Percentiles rank a stretch among this genome's conserved stretches.
phyloP scores from a whole-genome alignment of 768 basidiomycete species.

The Paxillus rubicundulus region DNA sequence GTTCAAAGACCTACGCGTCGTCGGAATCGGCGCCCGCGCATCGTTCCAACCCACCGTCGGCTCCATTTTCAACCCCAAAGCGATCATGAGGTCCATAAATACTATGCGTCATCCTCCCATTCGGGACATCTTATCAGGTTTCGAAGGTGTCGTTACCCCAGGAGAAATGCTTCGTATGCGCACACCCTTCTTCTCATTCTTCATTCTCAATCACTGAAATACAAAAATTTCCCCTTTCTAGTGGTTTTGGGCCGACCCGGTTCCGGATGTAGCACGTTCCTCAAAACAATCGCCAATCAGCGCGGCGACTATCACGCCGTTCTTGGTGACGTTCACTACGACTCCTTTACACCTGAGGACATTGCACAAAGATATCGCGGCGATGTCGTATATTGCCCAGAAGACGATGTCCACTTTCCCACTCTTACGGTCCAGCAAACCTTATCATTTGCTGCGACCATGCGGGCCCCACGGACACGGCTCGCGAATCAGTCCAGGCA shows the following conservation, averaged over 20 bases:
- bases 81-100: conserved; percentile 39
- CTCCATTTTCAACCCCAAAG: conserved; percentile 47
- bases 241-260: conserved; percentile 85
- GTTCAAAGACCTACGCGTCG: conserved; percentile 51
- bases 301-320: conserved; percentile 41
- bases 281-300: conserved; percentile 52
- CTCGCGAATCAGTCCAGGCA: conserved; percentile 15
- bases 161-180: conserved; percentile 75
- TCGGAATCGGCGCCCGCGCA: conserved; percentile 44
- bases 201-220: neutral
- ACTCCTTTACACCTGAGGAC: conserved; percentile 43
- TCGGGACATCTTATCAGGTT: conserved; percentile 57
- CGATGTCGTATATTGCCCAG: conserved; percentile 42
- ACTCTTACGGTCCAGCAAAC: conserved; percentile 49
- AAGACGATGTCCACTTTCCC: conserved; percentile 49
- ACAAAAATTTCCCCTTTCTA: conserved; percentile 19
- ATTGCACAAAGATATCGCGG: conserved; percentile 48
- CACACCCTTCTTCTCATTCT: conserved; percentile 20
- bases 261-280: conserved; percentile 50
- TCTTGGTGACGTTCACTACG: conserved; percentile 41
- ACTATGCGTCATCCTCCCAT: conserved; percentile 57
- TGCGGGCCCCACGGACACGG: conserved; percentile 42
- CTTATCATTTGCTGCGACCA: conserved; percentile 50
- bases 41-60: conserved; percentile 51
- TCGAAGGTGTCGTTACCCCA: conserved; percentile 63